Base-by-base conservation (phyloP, 805 yeast species). In the Yarrowia sp. region DNA sequence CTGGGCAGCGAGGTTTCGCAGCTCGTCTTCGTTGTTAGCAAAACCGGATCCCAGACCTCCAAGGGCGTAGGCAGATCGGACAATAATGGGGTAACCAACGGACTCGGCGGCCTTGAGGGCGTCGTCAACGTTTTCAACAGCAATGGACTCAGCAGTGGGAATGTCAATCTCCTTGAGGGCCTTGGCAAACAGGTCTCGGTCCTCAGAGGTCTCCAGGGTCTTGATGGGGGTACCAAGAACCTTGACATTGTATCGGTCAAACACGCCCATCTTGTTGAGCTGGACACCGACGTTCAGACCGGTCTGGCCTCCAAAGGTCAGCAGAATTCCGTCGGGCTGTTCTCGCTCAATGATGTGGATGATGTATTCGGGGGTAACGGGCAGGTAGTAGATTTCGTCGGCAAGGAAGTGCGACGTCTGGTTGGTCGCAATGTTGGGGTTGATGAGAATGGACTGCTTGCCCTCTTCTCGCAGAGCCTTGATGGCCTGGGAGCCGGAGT, bases 41-140 rank as follows among this genome's bases (percentile, higher is more conserved):
- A 94, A 94, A 47, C 99, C 99, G 39, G 98, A 94, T 68, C 99
- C 99, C 70, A 94, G 84, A 74, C 99, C 99, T 77, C 99, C 99
- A 55, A 94, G 83, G 9, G 99, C 97, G 77, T 89, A 94, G 24
- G 99, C 99, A 55, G 98, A 92, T 82, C 99, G 89, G 69, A 95
- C 97, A 81, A 94, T 94, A 74, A 94, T 91, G 67, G 99, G 99
- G 80, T 93, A 94, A 10, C 97, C 97, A 70, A 94, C 91, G 58
- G 80, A 76, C 50, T 84, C 87, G 60, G 98, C 99, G 66, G 99
- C 98, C n/a, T 79, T 81, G 70, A 95, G 82, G 33, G 99, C 97
- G 74, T 91, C 97, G 71, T 94, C 97, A 50, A 95, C 90, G 63
- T 90, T 91, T 64, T 90, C 94, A 70, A 94, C 98, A 67, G 99